Percentiles rank a stretch among this genome's conserved stretches.
phyloP scores from a whole-genome alignment of 441 rosid species.

The Corymbia calophylla region DNA sequence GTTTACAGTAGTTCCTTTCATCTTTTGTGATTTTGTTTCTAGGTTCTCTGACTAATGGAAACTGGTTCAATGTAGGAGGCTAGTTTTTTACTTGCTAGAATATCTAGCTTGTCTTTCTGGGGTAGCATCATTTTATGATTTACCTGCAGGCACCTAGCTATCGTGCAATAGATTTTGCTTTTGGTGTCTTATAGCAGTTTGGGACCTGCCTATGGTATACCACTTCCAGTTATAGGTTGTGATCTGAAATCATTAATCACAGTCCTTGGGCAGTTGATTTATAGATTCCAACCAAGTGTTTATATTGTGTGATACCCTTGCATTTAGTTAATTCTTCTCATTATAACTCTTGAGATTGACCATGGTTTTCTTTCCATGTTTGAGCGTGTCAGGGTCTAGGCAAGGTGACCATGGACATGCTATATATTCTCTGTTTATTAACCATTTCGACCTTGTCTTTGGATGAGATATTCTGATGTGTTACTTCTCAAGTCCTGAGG shows the following conservation, averaged over 20 bases:
- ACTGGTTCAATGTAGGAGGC: not conserved
- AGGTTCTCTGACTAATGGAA: not conserved
- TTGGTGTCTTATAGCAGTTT: not conserved
- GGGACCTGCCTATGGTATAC: not conserved
- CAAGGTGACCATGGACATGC: not conserved
- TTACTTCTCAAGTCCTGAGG: not conserved
- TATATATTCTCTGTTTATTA: not conserved
- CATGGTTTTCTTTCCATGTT: not conserved
- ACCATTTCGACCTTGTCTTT: not conserved
- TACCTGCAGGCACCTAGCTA: not conserved
- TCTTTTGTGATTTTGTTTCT: not conserved
- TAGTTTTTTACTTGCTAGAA: not conserved
- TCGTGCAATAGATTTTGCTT: not conserved
- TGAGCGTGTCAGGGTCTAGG: not conserved
- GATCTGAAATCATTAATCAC: not conserved
- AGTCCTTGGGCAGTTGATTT: not conserved
- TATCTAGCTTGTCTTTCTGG: not conserved
- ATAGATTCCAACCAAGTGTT: not conserved
- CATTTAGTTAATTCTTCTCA: not conserved
- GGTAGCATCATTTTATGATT: not conserved
- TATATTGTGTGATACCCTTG: not conserved
- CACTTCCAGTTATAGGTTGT: not conserved
- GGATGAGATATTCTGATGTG: not conserved
- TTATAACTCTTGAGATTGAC: not conserved
- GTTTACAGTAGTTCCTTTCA: not conserved